Evolutionary conservation across 495 filamentous ascomycete genomes (phyloP), one percentile per base, ranked within the genome.

Genomic region (Tuber aestivum): DNA sequence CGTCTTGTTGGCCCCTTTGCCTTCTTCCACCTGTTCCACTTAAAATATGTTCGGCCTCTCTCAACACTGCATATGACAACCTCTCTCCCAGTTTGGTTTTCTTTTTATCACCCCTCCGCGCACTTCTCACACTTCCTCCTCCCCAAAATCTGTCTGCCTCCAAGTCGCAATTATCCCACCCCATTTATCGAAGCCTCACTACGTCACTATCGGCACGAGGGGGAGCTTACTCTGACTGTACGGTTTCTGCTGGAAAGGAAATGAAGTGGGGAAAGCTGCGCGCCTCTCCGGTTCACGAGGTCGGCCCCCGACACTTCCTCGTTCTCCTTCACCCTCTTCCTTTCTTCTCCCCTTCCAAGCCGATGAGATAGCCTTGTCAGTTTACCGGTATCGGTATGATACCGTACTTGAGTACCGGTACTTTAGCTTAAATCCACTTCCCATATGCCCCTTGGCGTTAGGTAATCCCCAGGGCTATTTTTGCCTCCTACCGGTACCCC

Each of bases 121-220:
- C 48, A n/a, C 56, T 18, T 18, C 3, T 16, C 56, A 65, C 27
- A 32, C n/a, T 27, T 32, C 3, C n/a, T 56, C 48, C 48, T 32
- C 27, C n/a, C n/a, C 56, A 27, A 6, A 27, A 65, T 32, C 18
- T 12, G n/a, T 65, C n/a, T n/a, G n/a, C n/a, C 12, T 65, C 9
- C 27, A 65, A 65, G 56, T 65, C 56, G 56, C n/a, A 65, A 65
- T 65, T 65, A 65, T 65, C 56, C 56, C 56, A 32, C 56, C 27
- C 8, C 56, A 65, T 32, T 18, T 65, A 65, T 32, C 27, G 56
- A 65, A 32, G 56, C 56, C 56, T 65, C 56, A 65, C 56, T 65
- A 65, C 56, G 56, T 65, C 56, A 65, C 56, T 16, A 12, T 12
- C 27, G 56, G 56, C 27, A 21, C n/a, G 56, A 65, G 56, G 56